Base-by-base conservation (phyloP, 2,329 filamentous ascomycete species). In the Claviceps citrina region DNA sequence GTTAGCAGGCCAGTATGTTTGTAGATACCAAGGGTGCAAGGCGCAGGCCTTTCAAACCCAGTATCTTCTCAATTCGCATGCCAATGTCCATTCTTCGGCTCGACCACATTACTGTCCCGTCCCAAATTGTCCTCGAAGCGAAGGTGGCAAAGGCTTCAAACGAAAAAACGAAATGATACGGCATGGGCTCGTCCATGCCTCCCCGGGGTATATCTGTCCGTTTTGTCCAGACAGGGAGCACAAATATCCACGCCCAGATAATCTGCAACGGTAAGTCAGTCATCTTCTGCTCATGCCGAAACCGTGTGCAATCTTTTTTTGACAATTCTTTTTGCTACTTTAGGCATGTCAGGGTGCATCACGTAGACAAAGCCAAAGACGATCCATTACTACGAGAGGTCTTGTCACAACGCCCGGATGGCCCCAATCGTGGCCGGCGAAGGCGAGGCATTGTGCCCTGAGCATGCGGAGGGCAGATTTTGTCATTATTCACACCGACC, bases 161-260 rank as follows among this genome's bases (percentile, higher is more conserved):
- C 67, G 78, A 42, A 81, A 81, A 55, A 81, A 81, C 48, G 78
- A 81, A 54, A 80, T 81, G 77, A 81, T 81, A 35, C 62, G 77
- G 22, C 77, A 81, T 53, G 87, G 89, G 1, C 71, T 96, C 3
- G 91, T 96, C 4, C 91, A 98, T 54, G 81, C 86, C 48, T 93
- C 85, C 7, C 91, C 91, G 1, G 89, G 89, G 44, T 98, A 96
- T 53, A 78, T 94, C 24, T 98, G 91, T 58, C 91, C 91, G 0
- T 96, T 95, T 55, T 98, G 91, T 58, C 83, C 85, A 1, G 86
- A 94, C 53, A 73, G 86, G 48, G 86, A 95, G 56, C 89, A 95
- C 59, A 87, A 82, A 55, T 96, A 96, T 57, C 91, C 91, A 5
- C 71, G 91, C 49, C 91, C 91, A 26, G 91, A 98, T 58, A 96